phyloP scores from a whole-genome alignment of 345 rosid genomes.

The Firmiana major region DNA sequence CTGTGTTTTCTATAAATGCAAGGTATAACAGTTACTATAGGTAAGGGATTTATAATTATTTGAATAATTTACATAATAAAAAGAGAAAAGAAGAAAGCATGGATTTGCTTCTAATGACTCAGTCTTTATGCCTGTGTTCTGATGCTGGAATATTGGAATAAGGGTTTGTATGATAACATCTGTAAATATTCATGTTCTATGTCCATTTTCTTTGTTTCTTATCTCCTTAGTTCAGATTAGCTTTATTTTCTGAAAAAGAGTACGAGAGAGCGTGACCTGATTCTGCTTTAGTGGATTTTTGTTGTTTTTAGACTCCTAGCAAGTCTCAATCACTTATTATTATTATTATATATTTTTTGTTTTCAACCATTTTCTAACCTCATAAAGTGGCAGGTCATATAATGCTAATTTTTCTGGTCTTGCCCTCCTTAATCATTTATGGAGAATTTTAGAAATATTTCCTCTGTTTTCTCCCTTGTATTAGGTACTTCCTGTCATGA shows the following conservation, averaged over 20 bases:
- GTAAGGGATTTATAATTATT: background rate
- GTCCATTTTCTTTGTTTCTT: background rate
- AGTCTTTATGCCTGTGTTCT: background rate
- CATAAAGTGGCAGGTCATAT: background rate
- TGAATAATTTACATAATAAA: background rate
- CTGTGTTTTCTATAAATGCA: background rate
- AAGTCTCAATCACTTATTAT: background rate
- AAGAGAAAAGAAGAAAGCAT: background rate
- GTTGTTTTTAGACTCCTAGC: background rate
- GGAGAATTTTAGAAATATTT: background rate
- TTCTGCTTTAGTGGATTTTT: background rate
- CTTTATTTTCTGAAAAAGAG: background rate
- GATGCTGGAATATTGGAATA: background rate
- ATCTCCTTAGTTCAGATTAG: background rate
- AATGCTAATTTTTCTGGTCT: slow-evolving; percentile 7
- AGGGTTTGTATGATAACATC: background rate
- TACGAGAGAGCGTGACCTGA: background rate
- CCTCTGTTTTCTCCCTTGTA: slow-evolving; percentile 8
- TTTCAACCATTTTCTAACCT: background rate
- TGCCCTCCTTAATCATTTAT: background rate
- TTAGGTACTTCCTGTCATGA: slow-evolving; percentile 98
- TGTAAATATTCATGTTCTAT: slow-evolving; percentile 2
- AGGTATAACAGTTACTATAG: background rate
- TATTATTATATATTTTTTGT: too few relatives aligned
- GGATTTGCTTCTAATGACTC: background rate